Percentiles rank a stretch among this genome's conserved stretches.
Evolutionary conservation across 139 green algal genomes (phyloP).

Genomic region (Coelastrella sp.): DNA sequence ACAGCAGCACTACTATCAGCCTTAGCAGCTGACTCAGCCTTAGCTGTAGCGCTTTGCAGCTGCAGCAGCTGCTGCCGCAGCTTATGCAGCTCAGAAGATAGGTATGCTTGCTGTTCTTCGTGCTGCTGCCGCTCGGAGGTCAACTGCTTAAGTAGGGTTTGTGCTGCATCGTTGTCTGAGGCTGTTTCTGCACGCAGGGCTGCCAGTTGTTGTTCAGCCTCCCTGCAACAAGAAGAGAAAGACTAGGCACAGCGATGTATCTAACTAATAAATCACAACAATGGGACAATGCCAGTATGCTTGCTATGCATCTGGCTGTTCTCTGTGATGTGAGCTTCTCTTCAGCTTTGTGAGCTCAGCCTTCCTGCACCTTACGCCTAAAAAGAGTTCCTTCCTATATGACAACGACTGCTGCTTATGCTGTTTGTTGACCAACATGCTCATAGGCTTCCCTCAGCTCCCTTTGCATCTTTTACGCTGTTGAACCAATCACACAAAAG

Average conservation of each 20-base stretch:
- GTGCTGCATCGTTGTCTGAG: not conserved
- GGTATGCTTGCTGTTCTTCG: conserved; percentile 26
- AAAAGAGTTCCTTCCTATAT: no score
- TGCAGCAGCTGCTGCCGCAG: conserved; percentile 39
- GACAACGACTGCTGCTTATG: no score
- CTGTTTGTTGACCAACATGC: no score
- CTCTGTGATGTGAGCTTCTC: no score
- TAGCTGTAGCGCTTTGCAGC: conserved; percentile 11
- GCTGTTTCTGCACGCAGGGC: conserved; percentile 14
- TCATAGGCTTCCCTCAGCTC: not conserved
- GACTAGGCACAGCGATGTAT: no score
- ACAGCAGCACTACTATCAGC: conserved; percentile 35
- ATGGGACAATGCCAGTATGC: no score
- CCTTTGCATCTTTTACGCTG: conserved; percentile 6
- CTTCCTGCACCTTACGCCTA: no score
- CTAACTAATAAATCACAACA: no score
- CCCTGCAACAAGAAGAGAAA: not conserved
- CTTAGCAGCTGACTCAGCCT: conserved; percentile 21
- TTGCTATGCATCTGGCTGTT: no score
- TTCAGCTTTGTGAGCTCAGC: no score
- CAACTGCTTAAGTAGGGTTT: not conserved
- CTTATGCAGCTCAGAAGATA: conserved; percentile 12
- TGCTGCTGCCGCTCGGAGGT: conserved; percentile 8
- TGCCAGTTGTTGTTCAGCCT: conserved; percentile 29
- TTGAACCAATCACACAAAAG: no score